phyloP scores from a whole-genome alignment of 257 asterid genomes.

The Petunia axillaris region DNA sequence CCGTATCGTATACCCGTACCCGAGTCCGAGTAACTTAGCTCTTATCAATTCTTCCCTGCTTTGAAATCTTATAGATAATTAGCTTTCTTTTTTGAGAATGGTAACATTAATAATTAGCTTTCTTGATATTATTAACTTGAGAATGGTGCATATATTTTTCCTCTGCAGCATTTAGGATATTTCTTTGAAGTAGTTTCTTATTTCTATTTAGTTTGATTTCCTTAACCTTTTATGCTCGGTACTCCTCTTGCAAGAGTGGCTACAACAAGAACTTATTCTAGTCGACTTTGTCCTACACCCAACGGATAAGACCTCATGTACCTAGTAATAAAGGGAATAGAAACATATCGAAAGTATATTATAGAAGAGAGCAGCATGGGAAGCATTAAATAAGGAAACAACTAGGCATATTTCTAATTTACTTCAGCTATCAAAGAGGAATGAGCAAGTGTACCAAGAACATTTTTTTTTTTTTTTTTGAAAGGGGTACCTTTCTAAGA shows the following conservation, averaged over 20 bases:
- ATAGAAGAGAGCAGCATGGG: background rate
- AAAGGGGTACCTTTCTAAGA: background rate
- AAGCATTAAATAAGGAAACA: background rate
- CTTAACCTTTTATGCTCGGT: background rate
- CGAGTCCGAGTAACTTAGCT: too few relatives aligned
- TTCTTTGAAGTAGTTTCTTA: too few relatives aligned
- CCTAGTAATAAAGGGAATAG: background rate
- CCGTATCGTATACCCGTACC: too few relatives aligned
- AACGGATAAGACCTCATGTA: background rate
- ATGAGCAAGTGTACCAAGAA: background rate
- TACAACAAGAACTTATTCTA: background rate
- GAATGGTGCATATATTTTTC: background rate
- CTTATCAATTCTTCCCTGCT: background rate
- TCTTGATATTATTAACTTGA: conserved; percentile 15
- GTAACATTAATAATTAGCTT: background rate
- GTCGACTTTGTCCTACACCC: background rate
- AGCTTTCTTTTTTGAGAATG: background rate
- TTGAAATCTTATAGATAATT: conserved; percentile 4
- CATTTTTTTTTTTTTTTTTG: background rate
- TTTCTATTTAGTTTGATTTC: background rate
- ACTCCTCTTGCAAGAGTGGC: background rate
- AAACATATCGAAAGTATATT: background rate
- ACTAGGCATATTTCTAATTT: background rate
- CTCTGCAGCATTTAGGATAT: background rate
- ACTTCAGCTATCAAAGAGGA: background rate